A percentile compares a stretch with the other conserved stretches of the same genome.
Evolutionary conservation across 2,329 filamentous ascomycete genomes (phyloP).

Genomic region (Metarhizium robertsii): DNA sequence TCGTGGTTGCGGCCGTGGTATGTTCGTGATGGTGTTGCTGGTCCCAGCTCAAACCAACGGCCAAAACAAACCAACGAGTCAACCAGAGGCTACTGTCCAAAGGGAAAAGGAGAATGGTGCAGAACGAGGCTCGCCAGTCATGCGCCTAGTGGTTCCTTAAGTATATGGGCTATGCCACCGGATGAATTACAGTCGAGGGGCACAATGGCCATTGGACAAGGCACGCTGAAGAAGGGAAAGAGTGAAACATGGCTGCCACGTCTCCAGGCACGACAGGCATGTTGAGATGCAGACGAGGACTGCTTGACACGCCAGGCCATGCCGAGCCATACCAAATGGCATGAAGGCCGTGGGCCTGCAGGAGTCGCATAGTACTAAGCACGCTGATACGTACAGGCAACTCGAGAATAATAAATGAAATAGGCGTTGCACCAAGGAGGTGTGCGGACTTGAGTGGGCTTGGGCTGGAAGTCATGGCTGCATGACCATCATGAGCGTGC

Average conservation of each 20-base stretch:
- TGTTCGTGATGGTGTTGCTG: background rate
- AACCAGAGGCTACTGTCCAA: background rate
- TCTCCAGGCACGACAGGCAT: background rate
- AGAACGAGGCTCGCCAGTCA: background rate
- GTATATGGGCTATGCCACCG: background rate
- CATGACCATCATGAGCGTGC: background rate
- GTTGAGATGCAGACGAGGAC: background rate
- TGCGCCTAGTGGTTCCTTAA: background rate
- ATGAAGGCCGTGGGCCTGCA: background rate
- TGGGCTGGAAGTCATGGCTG: background rate
- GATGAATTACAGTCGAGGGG: background rate
- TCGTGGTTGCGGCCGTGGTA: too few relatives aligned
- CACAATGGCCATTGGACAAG: background rate
- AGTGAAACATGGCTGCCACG: constrained; percentile 3
- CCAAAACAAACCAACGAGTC: background rate
- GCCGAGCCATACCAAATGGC: background rate
- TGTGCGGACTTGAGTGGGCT: too few relatives aligned
- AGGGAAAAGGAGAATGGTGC: background rate
- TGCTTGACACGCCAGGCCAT: background rate
- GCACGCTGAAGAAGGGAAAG: background rate
- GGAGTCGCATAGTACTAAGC: background rate
- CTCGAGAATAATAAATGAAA: background rate
- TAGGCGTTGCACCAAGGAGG: background rate
- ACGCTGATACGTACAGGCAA: background rate
- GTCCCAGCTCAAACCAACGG: background rate